Conservation (phyloP, 768 basidiomycete genomes). For the Suillus subluteus region DNA sequence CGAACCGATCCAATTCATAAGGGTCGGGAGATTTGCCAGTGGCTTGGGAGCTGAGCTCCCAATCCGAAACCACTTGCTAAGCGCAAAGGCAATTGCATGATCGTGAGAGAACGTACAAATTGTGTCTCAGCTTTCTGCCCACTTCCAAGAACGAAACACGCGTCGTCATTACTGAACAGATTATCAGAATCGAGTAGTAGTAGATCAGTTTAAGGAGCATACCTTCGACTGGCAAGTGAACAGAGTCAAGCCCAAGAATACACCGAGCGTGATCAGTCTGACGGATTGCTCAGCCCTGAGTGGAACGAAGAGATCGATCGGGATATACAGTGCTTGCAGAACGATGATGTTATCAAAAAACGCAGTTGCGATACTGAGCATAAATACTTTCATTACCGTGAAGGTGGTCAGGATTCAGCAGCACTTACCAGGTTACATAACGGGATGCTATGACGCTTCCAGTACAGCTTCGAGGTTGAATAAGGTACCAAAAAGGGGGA, state of each 20-base stretch:
- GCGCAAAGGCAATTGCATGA: no score
- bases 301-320: conserved; percentile 4
- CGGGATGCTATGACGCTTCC: conserved; percentile 91
- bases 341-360: conserved; percentile 76
- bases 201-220: conserved; percentile 18
- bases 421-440: conserved; percentile 64
- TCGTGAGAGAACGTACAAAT: no score
- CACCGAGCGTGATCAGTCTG: conserved; percentile 86
- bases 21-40: no score
- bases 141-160: no score
- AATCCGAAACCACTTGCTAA: no score
- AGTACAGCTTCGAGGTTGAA: conserved; percentile 80
- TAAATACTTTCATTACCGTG: conserved; percentile 89
- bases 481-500: conserved; percentile 79
- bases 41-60: no score
- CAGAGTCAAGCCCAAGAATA: conserved; percentile 91
- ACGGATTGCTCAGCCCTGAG: conserved; percentile 14
- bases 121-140: no score
- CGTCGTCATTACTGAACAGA: conserved; percentile 50
- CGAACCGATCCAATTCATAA: no score
- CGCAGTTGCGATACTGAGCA: conserved; percentile 83
- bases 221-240: conserved; percentile 97
- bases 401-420: conserved; percentile 70
- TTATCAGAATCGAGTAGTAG: neutral
- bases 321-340: conserved; percentile 79